These are phyloP conservation scores for Kwoniella newhampshirensis DNA, from an alignment of 768 basidiomycete genomes.

Conservation along the genomic window DNA sequence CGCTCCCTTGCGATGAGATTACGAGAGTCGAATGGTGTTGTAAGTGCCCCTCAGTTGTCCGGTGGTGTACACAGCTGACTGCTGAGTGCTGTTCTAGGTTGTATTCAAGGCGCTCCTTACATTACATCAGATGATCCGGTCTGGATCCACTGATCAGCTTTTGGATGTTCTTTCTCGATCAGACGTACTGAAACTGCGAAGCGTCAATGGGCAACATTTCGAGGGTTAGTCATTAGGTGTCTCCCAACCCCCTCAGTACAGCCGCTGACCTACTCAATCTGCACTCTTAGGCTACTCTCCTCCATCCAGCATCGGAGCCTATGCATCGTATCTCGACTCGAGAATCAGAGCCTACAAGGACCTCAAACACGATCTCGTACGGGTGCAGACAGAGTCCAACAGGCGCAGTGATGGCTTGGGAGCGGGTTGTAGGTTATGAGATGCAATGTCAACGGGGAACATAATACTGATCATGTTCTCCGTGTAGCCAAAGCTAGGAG, in stretches of 20 bases:
- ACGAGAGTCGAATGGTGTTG: conserved; percentile 86
- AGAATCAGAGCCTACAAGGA: conserved; percentile 85
- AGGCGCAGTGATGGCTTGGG: conserved; percentile 55
- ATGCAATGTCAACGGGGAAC: background rate
- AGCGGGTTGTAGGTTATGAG: conserved; percentile 32
- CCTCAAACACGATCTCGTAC: conserved; percentile 88
- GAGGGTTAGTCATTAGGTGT: conserved; percentile 72
- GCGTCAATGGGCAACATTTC: conserved; percentile 79
- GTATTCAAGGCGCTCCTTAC: conserved; percentile 98
- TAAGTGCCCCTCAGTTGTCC: conserved; percentile 54
- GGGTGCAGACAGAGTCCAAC: conserved; percentile 90
- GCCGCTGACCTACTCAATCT: background rate
- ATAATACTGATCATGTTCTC: background rate
- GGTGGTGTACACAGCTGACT: background rate
- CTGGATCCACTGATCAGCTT: conserved; percentile 92
- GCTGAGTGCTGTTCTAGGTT: conserved; percentile 61
- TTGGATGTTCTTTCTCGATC: conserved; percentile 72
- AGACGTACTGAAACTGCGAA: conserved; percentile 76
- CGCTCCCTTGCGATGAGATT: conserved; percentile 79
- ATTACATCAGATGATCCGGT: conserved; percentile 92
- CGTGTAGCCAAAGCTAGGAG: conserved; percentile 60
- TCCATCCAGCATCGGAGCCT: conserved; percentile 80
- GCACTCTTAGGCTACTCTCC: conserved; percentile 68
- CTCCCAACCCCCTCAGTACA: too few species aligned
- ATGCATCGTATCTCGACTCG: conserved; percentile 82